These are phyloP conservation scores for Viridothelium virens DNA, from an alignment of 495 filamentous ascomycete species.

Conservation along the genomic window DNA sequence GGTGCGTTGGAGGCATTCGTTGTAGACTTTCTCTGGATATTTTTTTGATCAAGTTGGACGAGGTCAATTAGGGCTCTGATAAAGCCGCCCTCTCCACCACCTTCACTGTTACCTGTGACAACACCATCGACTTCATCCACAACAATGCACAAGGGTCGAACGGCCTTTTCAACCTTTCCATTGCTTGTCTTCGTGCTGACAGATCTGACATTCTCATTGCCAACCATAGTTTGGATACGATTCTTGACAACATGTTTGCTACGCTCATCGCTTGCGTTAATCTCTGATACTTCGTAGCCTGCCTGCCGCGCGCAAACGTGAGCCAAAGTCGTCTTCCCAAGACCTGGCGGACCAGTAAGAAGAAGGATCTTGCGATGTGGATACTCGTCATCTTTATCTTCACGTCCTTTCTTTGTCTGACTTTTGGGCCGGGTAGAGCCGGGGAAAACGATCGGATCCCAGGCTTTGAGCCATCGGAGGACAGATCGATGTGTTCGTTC, in stretches of 20 bases:
- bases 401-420: conserved; percentile 36
- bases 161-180: conserved; percentile 61
- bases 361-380: conserved; percentile 79
- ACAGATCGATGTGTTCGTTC: conserved; percentile 90
- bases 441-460: conserved; percentile 90
- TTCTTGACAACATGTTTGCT: conserved; percentile 76
- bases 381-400: conserved; percentile 53
- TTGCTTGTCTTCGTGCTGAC: conserved; percentile 58
- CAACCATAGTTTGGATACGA: conserved; percentile 76
- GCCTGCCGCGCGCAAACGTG: conserved; percentile 94
- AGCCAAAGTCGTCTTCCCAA: conserved; percentile 93
- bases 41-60: conserved; percentile 76
- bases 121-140: conserved; percentile 97
- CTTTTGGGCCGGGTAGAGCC: conserved; percentile 51
- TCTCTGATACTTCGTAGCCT: conserved; percentile 88
- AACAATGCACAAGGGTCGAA: conserved; percentile 81
- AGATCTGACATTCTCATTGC: conserved; percentile 84
- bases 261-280: conserved; percentile 77
- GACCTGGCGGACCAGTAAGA: conserved; percentile 79
- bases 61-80: conserved; percentile 91
- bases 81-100: conserved; percentile 73
- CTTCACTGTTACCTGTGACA: conserved; percentile 65
- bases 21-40: conserved; percentile 40
- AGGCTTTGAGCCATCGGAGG: conserved; percentile 84
- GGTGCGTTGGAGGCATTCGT: conserved; percentile 31